These are phyloP conservation scores for Caloboletus firmus DNA, from an alignment of 1,284 basidiomycete species.

Conservation along the genomic window DNA sequence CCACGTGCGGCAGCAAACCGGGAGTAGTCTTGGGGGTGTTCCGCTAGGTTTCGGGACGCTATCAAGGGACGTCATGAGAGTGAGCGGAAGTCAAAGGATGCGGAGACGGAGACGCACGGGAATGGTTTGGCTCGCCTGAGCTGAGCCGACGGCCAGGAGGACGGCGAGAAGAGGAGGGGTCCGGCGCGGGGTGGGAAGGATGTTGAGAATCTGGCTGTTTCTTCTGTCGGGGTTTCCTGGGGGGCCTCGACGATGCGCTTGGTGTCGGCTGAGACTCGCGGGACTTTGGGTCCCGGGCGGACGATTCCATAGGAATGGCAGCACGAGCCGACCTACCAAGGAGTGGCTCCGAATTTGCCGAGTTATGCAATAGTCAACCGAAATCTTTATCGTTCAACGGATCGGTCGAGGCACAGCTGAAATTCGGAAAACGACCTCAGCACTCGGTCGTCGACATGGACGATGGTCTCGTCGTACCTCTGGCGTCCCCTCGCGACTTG, in stretches of 20 bases:
- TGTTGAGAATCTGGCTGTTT: constrained; percentile 40
- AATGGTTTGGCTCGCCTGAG: constrained; percentile 18
- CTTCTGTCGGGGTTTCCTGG: constrained; percentile 50
- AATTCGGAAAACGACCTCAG: constrained; percentile 15
- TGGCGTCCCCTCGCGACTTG: constrained; percentile 14
- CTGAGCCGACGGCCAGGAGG: constrained; percentile 32
- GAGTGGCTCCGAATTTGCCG: constrained; percentile 39
- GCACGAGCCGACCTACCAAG: constrained; percentile 24
- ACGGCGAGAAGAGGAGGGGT: constrained; percentile 24
- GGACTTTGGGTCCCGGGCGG: constrained; percentile 36
- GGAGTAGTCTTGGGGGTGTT: constrained; percentile 37
- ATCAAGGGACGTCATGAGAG: constrained; percentile 18
- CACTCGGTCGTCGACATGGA: constrained; percentile 7
- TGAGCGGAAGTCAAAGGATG: neutral
- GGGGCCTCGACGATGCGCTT: constrained; percentile 36
- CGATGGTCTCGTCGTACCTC: constrained; percentile 22
- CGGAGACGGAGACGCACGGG: constrained; percentile 17
- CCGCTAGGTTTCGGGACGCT: constrained; percentile 41
- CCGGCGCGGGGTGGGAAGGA: constrained; percentile 18
- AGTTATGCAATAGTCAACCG: constrained; percentile 23
- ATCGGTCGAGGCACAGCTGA: constrained; percentile 11
- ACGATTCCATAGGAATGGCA: constrained; percentile 34
- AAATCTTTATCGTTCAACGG: constrained; percentile 11
- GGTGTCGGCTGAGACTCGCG: constrained; percentile 43
- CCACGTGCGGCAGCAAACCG: constrained; percentile 40